phyloP scores from a whole-genome alignment of 306 rosid species.

The Castanopsis chinensis region DNA sequence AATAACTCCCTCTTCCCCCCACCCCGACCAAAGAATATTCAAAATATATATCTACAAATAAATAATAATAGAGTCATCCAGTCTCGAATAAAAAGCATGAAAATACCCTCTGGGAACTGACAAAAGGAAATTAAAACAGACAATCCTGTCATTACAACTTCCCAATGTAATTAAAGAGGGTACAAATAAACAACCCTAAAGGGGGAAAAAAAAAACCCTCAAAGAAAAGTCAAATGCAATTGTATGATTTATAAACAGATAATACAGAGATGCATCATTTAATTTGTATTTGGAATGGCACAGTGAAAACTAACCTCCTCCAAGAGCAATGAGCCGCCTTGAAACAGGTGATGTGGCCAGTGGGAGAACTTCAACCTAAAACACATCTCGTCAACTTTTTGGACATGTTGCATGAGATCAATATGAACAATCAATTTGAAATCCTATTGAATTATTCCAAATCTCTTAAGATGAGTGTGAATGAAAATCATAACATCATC shows the following conservation, averaged over 20 bases:
- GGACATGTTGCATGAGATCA: not conserved
- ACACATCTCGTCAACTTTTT: not conserved
- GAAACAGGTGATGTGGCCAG: slow-evolving; percentile 20
- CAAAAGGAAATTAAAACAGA: no score
- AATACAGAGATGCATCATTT: not conserved
- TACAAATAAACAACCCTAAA: no score
- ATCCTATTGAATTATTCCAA: not conserved
- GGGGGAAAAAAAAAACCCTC: no score
- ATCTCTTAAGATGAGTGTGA: not conserved
- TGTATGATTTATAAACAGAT: no score
- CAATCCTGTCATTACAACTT: no score
- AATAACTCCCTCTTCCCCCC: not conserved
- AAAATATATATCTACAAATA: no score
- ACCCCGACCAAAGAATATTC: no score
- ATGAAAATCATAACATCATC: not conserved
- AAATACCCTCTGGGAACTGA: no score
- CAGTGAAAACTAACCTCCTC: slow-evolving; percentile 17
- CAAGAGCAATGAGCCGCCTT: slow-evolving; percentile 21
- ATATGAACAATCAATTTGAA: not conserved
- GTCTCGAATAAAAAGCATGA: no score
- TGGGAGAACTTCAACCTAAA: slow-evolving; percentile 27
- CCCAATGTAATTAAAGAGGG: no score
- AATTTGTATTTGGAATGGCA: not conserved
- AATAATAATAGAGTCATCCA: no score
- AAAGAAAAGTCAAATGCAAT: no score